phyloP scores from a whole-genome alignment of 2,329 filamentous ascomycete genomes.

The Apiospora aurea region DNA sequence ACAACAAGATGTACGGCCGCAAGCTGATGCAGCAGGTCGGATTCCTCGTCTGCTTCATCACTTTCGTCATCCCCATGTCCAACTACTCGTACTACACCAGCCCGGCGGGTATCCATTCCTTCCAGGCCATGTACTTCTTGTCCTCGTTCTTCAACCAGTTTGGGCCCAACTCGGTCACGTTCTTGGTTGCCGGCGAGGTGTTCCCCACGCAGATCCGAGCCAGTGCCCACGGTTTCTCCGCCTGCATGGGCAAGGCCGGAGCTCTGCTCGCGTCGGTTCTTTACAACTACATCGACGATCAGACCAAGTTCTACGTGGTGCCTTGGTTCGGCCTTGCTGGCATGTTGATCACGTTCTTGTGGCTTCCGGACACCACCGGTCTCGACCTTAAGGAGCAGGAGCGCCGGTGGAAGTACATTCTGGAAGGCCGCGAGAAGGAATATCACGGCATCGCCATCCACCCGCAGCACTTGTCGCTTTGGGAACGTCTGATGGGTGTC shows the following conservation, averaged over 20 bases:
- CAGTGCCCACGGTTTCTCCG: conserved; percentile 93
- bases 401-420: conserved; percentile 88
- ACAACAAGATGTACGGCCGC: conserved; percentile 95
- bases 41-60: conserved; percentile 91
- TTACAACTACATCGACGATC: conserved; percentile 91
- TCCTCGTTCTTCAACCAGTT: conserved; percentile 99
- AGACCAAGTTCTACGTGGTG: conserved; percentile 88
- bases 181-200: conserved; percentile 95
- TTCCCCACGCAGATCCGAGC: conserved; percentile 94
- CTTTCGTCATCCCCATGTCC: conserved; percentile 92
- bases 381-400: conserved; percentile 98
- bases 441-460: conserved; percentile 96
- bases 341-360: conserved; percentile 81
- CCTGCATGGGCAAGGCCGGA: conserved; percentile 86
- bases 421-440: conserved; percentile 75
- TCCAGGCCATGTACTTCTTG: conserved; percentile 98
- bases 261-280: conserved; percentile 86
- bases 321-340: conserved; percentile 91
- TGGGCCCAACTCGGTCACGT: conserved; percentile 93
- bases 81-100: conserved; percentile 83
- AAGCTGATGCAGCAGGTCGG: conserved; percentile 97
- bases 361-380: conserved; percentile 95
- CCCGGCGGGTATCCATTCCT: conserved; percentile 76
- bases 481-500: conserved; percentile 81
- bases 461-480: conserved; percentile 84